phyloP scores from a whole-genome alignment of 345 rosid species.

The Passiflora organensis region DNA sequence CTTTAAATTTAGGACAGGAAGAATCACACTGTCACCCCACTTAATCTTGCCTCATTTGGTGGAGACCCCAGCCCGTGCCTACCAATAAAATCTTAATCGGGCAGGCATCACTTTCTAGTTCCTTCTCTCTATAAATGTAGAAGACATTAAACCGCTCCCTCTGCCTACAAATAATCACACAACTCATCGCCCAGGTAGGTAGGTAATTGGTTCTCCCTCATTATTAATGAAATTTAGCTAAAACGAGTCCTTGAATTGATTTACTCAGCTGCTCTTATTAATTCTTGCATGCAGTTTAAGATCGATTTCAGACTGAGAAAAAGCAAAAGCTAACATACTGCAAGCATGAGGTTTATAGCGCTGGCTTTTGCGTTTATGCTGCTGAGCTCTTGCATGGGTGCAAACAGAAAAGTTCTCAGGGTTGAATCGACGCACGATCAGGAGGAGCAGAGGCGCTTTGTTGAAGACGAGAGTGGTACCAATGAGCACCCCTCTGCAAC shows the following conservation, averaged over 20 bases:
- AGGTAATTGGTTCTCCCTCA: too few species aligned
- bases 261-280: neutral
- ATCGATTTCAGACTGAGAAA: too few species aligned
- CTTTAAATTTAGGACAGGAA: too few species aligned
- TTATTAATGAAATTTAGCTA: neutral
- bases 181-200: neutral
- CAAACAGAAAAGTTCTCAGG: conserved; percentile 2
- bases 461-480: neutral
- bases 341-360: conserved; percentile 21
- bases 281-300: neutral
- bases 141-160: neutral
- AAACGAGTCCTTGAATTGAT: neutral
- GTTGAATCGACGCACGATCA: neutral
- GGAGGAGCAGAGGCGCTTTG: neutral
- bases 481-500: conserved; percentile 16
- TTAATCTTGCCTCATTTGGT: conserved; percentile 31
- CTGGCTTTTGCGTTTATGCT: conserved; percentile 17
- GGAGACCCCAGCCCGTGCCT: conserved; percentile 19
- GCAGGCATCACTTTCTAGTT: too few species aligned
- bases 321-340: too few species aligned
- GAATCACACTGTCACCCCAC: conserved; percentile 24
- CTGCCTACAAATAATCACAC: neutral
- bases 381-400: conserved; percentile 20
- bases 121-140: conserved; percentile 1
- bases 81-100: conserved; percentile 1